Evolutionary conservation across 2,329 filamentous ascomycete genomes (phyloP).

Genomic region (Sporothrix schenckii): DNA sequence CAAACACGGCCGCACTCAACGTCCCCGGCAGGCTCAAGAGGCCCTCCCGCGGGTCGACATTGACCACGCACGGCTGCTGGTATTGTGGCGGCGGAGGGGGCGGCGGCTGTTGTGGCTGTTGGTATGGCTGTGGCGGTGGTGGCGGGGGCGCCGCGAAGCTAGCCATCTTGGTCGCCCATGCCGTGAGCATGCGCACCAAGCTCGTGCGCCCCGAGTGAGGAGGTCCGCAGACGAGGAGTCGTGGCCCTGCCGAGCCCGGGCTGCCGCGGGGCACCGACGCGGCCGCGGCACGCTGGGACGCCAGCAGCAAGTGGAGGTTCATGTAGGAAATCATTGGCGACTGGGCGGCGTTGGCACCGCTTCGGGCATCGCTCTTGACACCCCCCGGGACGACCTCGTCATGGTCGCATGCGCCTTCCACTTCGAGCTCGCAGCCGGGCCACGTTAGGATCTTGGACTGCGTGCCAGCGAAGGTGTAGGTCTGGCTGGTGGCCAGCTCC

Average conservation of each 20-base stretch:
- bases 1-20: conserved; percentile 82
- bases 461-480: conserved; percentile 77
- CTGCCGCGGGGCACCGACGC: conserved; percentile 46
- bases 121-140: not conserved
- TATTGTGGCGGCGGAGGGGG: not conserved
- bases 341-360: conserved; percentile 18
- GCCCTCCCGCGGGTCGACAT: conserved; percentile 79
- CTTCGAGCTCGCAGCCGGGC: conserved; percentile 84
- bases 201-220: conserved; percentile 82
- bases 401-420: conserved; percentile 65
- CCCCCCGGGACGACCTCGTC: conserved; percentile 56
- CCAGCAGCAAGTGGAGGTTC: conserved; percentile 86
- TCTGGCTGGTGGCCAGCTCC: conserved; percentile 79
- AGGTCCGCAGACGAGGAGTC: conserved; percentile 82
- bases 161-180: conserved; percentile 73
- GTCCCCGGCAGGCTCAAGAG: conserved; percentile 78
- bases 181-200: conserved; percentile 73
- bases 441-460: conserved; percentile 91
- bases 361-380: conserved; percentile 43
- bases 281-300: conserved; percentile 68
- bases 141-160: not conserved
- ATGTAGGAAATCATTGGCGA: conserved; percentile 79
- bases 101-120: not conserved
- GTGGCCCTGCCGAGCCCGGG: conserved; percentile 64
- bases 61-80: conserved; percentile 78